phyloP scores from a whole-genome alignment of 345 rosid genomes.

The Carallia pectinifolia region DNA sequence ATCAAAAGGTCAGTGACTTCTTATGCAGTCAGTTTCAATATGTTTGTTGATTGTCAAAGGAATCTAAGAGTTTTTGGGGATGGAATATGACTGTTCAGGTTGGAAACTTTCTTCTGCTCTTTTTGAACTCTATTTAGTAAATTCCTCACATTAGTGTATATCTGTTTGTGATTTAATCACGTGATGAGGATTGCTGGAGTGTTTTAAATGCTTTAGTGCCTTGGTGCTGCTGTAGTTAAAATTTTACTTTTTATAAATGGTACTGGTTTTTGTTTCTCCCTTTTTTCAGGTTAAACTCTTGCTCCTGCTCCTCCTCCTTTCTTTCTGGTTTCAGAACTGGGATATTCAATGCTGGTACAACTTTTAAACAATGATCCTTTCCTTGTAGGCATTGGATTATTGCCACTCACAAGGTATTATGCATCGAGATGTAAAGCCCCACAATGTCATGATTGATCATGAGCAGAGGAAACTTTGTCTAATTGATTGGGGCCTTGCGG shows the following conservation, averaged over 20 bases:
- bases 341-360: not conserved
- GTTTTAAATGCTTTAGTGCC: not conserved
- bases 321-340: not conserved
- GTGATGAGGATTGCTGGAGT: not conserved
- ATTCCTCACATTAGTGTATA: too few species aligned
- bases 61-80: too few species aligned
- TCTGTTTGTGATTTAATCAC: too few species aligned
- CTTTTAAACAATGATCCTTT: not conserved
- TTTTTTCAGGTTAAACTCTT: not conserved
- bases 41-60: too few species aligned
- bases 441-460: slow-evolving; percentile 99
- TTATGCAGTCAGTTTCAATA: too few species aligned
- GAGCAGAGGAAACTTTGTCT: slow-evolving; percentile 91
- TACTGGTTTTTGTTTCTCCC: not conserved
- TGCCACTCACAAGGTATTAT: slow-evolving; percentile 98
- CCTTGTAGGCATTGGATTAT: slow-evolving; percentile 81
- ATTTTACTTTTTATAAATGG: not conserved
- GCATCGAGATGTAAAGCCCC: slow-evolving; percentile 99
- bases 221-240: not conserved
- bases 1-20: too few species aligned
- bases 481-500: slow-evolving; percentile 99
- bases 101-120: too few species aligned
- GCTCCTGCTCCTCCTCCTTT: not conserved
- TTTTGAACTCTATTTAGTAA: too few species aligned
- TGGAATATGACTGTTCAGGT: too few species aligned